Evolutionary conservation across 2,329 filamentous ascomycete genomes (phyloP).

Genomic region (Arthroderma sp.): DNA sequence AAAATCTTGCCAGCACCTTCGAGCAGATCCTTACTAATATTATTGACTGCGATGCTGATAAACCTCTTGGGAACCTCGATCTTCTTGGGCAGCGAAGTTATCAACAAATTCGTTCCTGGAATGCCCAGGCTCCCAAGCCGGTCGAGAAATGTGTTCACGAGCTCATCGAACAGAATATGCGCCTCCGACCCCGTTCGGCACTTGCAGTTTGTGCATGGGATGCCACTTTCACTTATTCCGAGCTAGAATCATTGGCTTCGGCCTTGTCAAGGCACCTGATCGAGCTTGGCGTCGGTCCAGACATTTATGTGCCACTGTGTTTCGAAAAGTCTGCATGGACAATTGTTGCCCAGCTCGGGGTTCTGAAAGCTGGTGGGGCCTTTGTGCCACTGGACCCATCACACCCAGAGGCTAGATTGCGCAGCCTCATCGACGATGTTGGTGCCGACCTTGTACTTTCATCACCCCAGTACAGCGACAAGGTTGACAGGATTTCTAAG

Average conservation of each 20-base stretch:
- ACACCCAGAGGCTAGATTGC: conserved; percentile 25
- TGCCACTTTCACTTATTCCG: conserved; percentile 22
- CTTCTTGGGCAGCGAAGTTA: conserved; percentile 20
- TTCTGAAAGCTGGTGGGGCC: conserved; percentile 30
- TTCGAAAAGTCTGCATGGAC: conserved; percentile 34
- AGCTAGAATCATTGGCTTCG: conserved; percentile 26
- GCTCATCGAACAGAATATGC: conserved; percentile 24
- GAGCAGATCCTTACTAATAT: conserved; percentile 21
- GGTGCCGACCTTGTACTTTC: conserved; percentile 22
- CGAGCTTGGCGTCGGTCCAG: conserved; percentile 26
- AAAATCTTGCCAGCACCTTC: conserved; percentile 22
- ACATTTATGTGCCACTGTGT: conserved; percentile 26
- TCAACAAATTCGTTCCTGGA: conserved; percentile 23
- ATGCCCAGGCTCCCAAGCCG: conserved; percentile 16
- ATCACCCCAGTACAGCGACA: conserved; percentile 19
- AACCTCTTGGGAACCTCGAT: conserved; percentile 18
- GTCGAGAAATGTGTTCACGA: conserved; percentile 25
- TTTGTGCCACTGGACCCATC: conserved; percentile 30
- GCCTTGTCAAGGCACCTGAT: conserved; percentile 25
- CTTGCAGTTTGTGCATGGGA: conserved; percentile 16
- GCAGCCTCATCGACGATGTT: conserved; percentile 24
- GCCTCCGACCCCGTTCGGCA: conserved; percentile 19
- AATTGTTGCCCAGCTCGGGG: conserved; percentile 28
- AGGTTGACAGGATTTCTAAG: conserved; percentile 18
- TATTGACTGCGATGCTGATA: conserved; percentile 8